Conservation (phyloP, 2,329 filamentous ascomycete species). For the Mariannaea sp. region DNA sequence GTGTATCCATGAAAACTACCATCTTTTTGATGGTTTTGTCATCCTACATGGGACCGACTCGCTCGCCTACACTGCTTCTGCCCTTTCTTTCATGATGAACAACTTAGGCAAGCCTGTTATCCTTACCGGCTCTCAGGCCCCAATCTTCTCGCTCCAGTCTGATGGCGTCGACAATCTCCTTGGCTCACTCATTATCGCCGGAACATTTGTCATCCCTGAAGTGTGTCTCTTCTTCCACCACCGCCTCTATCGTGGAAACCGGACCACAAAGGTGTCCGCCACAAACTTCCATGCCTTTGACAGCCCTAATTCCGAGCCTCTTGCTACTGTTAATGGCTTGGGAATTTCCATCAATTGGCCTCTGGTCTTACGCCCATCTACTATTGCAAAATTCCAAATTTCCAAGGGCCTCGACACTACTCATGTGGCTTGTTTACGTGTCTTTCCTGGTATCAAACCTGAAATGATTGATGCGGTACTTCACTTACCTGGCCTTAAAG, state of each 20-base stretch:
- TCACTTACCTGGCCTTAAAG: slow-evolving; percentile 73
- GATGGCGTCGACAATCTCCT: slow-evolving; percentile 91
- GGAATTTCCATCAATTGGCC: slow-evolving; percentile 83
- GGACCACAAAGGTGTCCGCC: slow-evolving; percentile 85
- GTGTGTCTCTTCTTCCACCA: slow-evolving; percentile 95
- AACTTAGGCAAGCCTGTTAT: slow-evolving; percentile 91
- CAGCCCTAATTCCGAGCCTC: slow-evolving; percentile 81
- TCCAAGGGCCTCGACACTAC: slow-evolving; percentile 78
- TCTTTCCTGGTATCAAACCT: slow-evolving; percentile 92
- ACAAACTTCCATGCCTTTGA: slow-evolving; percentile 87
- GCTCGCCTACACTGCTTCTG: slow-evolving; percentile 85
- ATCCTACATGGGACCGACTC: slow-evolving; percentile 91
- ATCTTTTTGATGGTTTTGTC: slow-evolving; percentile 87
- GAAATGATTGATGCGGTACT: slow-evolving; percentile 90
- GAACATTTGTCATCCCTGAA: slow-evolving; percentile 90
- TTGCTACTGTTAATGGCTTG: slow-evolving; percentile 81
- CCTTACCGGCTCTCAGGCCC: slow-evolving; percentile 80
- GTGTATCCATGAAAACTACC: slow-evolving; percentile 83
- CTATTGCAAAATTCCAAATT: slow-evolving; percentile 74
- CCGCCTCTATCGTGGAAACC: slow-evolving; percentile 85
- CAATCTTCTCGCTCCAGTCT: slow-evolving; percentile 88
- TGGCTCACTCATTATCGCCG: slow-evolving; percentile 85
- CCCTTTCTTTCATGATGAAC: slow-evolving; percentile 90
- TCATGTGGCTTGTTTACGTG: slow-evolving; percentile 86
- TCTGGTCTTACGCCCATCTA: slow-evolving; percentile 73